phyloP scores from a whole-genome alignment of 2,329 filamentous ascomycete genomes.

The Hymenoscyphus occultus region DNA sequence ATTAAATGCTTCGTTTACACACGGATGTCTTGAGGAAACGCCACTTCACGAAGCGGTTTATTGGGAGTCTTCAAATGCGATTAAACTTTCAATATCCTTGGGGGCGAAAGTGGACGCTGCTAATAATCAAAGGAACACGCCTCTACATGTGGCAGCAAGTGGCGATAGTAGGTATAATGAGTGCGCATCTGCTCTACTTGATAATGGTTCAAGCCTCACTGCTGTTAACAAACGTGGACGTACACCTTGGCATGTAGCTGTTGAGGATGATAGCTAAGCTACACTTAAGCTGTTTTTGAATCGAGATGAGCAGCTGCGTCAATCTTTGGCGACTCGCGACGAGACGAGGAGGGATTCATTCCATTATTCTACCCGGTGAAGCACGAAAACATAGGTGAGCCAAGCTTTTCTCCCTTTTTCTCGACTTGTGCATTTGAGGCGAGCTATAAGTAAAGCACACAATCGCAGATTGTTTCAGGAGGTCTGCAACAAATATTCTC shows the following conservation, averaged over 20 bases:
- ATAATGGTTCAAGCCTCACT: not conserved
- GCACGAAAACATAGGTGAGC: not conserved
- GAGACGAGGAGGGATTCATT: not conserved
- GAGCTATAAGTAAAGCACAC: too few species aligned
- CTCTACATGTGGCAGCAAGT: not conserved
- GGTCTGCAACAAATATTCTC: too few species aligned
- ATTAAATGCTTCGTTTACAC: not conserved
- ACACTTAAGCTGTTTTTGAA: not conserved
- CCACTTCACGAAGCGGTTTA: not conserved
- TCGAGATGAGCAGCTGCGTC: not conserved
- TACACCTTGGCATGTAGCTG: slow-evolving; percentile 1
- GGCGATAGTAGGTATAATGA: not conserved
- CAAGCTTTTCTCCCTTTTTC: not conserved
- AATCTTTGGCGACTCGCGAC: not conserved
- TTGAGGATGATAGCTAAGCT: not conserved
- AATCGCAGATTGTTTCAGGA: too few species aligned
- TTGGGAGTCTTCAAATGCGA: not conserved
- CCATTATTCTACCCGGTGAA: slow-evolving; percentile 1
- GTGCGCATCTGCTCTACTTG: slow-evolving; percentile 1
- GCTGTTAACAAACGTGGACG: not conserved
- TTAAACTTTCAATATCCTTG: not conserved
- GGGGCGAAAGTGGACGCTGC: slow-evolving; percentile 2
- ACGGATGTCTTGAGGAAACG: not conserved
- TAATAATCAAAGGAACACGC: not conserved
- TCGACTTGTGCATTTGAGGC: too few species aligned